A percentile compares a stretch with the other conserved stretches of the same genome.
phyloP scores from a whole-genome alignment of 1,284 basidiomycete species.

The Vanrija sp. region DNA sequence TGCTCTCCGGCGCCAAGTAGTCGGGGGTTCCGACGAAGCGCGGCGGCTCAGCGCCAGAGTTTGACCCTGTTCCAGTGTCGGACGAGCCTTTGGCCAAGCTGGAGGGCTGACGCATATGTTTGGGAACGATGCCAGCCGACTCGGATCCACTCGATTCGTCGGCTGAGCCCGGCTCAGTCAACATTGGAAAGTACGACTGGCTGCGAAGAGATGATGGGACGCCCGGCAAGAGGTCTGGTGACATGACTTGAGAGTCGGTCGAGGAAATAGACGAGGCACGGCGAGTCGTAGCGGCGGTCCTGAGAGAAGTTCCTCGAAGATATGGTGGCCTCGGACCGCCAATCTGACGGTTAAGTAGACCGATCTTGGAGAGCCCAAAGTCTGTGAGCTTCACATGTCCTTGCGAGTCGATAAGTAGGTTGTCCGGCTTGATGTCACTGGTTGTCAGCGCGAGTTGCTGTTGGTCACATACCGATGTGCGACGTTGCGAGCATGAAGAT shows the following conservation, averaged over 20 bases:
- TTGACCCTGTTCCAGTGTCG: constrained; percentile 57
- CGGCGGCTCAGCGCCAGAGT: constrained; percentile 58
- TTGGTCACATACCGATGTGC: constrained; percentile 79
- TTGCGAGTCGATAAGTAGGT: constrained; percentile 90
- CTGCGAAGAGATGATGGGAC: constrained; percentile 54
- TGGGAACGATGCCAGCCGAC: constrained; percentile 69
- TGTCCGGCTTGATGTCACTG: constrained; percentile 98
- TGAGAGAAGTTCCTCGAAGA: constrained; percentile 42
- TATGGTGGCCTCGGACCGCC: constrained; percentile 61
- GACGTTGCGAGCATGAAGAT: constrained; percentile 87
- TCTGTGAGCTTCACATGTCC: constrained; percentile 97
- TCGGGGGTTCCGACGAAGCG: constrained; percentile 96
- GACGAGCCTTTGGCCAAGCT: constrained; percentile 54
- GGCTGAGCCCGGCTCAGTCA: constrained; percentile 42
- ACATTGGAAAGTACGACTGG: constrained; percentile 66
- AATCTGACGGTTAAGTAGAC: constrained; percentile 93
- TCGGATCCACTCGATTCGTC: constrained; percentile 89
- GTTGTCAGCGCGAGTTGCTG: constrained; percentile 6
- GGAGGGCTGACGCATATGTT: constrained; percentile 61
- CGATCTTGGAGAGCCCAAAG: constrained; percentile 95
- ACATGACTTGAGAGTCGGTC: constrained; percentile 47
- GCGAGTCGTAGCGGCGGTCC: constrained; percentile 44
- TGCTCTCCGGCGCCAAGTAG: constrained; percentile 93
- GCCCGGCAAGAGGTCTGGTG: constrained; percentile 47
- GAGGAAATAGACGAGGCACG: constrained; percentile 66